Evolutionary conservation across 2,329 filamentous ascomycete genomes (phyloP), one percentile per base, ranked within the genome.

Genomic region (Penicillium sp.): DNA sequence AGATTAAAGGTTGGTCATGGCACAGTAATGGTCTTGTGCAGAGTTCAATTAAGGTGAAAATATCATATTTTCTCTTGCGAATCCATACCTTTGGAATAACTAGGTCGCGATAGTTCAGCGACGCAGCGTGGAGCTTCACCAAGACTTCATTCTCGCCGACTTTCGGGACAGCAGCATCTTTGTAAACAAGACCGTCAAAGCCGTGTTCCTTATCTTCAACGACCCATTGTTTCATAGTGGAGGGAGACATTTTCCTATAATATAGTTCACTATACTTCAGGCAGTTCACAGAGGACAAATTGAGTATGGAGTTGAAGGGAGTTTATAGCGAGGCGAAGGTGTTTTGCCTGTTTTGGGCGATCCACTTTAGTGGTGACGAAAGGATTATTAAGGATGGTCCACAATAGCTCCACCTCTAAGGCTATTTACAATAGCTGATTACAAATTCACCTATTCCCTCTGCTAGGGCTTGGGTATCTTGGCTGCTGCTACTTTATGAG

Each of bases 91-190:
- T 70, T 0, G 76, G 73, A 49, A 81, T 79, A 16, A 74, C 70
- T 9, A 82, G 62, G 32, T 82, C 80, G 24, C 80, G 72, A 56
- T 80, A 81, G 58, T 82, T 82, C 49, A 82, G 66, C 13, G 78
- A 78, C 0, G 76, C 79, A 4, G 75, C 79, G n/a, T 77, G 65
- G 2, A 82, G 78, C 72, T 87, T 88, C 63, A 92, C 85, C 34
- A 92, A 79, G 6, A 91, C 87, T 26, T 92, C 85, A 59, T 83
- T 82, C 53, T 90, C 87, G 45, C 88, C 88, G 1, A 88, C 68
- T 61, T 84, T 74, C 14, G 87, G 85, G 3, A 90, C 67, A 1
- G 79, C 66, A 0, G 74, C 79, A 46, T 80, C 76, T 57, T 80
- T 74, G 63, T 83, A 81, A 64, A 79, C 72, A 38, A 91, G 78